A percentile compares a stretch with the other conserved stretches of the same genome.
phyloP scores from a whole-genome alignment of 2,329 filamentous ascomycete genomes.

The Beauveria rudraprayagi region DNA sequence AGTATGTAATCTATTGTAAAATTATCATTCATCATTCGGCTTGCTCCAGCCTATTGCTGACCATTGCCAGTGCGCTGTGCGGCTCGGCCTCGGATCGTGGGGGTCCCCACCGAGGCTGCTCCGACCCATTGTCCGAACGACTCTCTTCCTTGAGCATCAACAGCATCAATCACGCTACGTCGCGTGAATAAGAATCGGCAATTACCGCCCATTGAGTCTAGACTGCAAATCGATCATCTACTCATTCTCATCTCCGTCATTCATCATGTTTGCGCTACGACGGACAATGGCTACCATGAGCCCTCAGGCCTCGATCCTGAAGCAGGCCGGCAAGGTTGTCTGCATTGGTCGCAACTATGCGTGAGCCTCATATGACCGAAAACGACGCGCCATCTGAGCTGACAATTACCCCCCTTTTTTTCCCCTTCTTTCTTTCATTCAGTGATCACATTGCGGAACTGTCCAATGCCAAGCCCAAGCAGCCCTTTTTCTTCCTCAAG shows the following conservation, averaged over 20 bases:
- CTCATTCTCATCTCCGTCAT: not conserved
- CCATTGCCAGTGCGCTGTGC: not conserved
- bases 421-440: constrained; percentile 4
- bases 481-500: constrained; percentile 99
- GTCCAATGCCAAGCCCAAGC: constrained; percentile 77
- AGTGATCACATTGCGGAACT: constrained; percentile 93
- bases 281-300: constrained; percentile 31
- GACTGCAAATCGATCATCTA: not conserved
- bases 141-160: not conserved
- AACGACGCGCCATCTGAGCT: constrained; percentile 17
- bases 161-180: not conserved
- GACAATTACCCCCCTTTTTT: not conserved
- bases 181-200: not conserved
- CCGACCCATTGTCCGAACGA: constrained; percentile 1
- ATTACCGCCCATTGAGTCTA: too few relatives aligned
- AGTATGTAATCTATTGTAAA: not conserved
- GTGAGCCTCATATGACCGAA: constrained; percentile 42
- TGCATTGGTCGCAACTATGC: constrained; percentile 97
- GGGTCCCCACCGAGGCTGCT: not conserved
- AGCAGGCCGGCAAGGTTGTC: constrained; percentile 64
- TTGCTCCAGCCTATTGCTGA: not conserved
- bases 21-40: not conserved
- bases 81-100: constrained; percentile 5
- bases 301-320: constrained; percentile 38
- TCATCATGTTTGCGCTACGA: constrained; percentile 29